phyloP scores from a whole-genome alignment of 805 yeast genomes.

The Metschnikowia colocasiae region DNA sequence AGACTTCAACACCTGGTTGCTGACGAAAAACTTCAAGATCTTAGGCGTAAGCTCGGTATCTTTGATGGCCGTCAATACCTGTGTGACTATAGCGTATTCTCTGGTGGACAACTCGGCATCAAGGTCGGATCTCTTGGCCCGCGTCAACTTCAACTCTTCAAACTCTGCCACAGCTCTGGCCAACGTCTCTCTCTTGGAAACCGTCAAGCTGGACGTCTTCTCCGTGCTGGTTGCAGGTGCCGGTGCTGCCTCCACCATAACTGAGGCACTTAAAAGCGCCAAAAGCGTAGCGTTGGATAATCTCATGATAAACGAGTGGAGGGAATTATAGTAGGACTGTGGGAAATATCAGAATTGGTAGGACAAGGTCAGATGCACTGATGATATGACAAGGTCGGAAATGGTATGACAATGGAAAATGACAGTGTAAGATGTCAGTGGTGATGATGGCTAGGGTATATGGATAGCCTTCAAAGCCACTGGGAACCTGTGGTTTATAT shows the following conservation, averaged over 20 bases:
- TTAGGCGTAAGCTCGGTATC: constrained; percentile 35
- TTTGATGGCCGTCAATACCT: constrained; percentile 35
- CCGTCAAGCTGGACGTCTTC: not conserved
- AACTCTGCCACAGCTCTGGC: constrained; percentile 25
- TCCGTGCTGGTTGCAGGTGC: constrained; percentile 15
- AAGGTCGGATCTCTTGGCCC: constrained; percentile 29
- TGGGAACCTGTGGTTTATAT: too few species aligned
- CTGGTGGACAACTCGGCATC: constrained; percentile 28
- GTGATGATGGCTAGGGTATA: too few species aligned
- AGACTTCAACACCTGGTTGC: constrained; percentile 23
- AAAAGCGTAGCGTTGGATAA: constrained; percentile 29
- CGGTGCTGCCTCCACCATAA: constrained; percentile 35
- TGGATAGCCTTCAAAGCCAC: too few species aligned
- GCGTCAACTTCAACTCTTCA: constrained; percentile 19
- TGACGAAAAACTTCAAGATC: constrained; percentile 32
- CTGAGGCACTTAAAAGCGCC: constrained; percentile 25
- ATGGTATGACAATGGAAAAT: too few species aligned
- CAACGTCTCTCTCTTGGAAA: constrained; percentile 17
- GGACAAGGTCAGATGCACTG: too few species aligned
- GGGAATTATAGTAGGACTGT: too few species aligned
- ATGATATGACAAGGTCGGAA: too few species aligned
- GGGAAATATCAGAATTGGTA: not conserved
- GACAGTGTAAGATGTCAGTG: too few species aligned
- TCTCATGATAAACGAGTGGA: constrained; percentile 23
- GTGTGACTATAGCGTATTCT: constrained; percentile 39